phyloP scores from a whole-genome alignment of 75 land plant genomes.

The Larix kaempferi region DNA sequence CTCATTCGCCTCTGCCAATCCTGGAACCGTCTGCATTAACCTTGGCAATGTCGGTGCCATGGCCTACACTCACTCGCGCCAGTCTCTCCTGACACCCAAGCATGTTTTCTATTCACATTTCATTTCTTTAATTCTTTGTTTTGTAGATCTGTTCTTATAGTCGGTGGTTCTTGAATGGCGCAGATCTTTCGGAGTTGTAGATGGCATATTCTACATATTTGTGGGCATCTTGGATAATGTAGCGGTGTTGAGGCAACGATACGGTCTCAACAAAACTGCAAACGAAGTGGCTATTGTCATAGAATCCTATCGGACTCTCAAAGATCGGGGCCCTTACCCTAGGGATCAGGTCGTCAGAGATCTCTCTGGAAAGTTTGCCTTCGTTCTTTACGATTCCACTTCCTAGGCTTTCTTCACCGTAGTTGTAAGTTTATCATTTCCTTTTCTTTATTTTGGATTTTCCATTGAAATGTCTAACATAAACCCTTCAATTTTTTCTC shows the following conservation, averaged over 20 bases:
- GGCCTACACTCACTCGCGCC: conserved; percentile 25
- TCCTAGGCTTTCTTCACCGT: conserved; percentile 55
- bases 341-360: conserved; percentile 77
- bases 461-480: no score
- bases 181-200: not conserved
- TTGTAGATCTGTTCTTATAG: conserved; percentile 1
- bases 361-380: conserved; percentile 73
- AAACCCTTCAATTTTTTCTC: no score
- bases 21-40: conserved; percentile 20
- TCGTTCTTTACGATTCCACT: conserved; percentile 67
- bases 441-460: no score
- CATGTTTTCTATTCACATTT: not conserved
- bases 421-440: no score
- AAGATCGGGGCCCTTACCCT: conserved; percentile 91
- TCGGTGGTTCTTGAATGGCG: no score
- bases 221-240: conserved; percentile 80
- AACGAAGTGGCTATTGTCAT: conserved; percentile 76
- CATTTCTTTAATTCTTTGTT: not conserved
- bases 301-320: conserved; percentile 75
- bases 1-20: conserved; percentile 10
- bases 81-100: conserved; percentile 34
- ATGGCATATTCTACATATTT: conserved; percentile 82
- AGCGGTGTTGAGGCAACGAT: conserved; percentile 66
- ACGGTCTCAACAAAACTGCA: conserved; percentile 70
- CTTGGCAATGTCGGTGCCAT: conserved; percentile 27